Evolutionary conservation across 2,329 filamentous ascomycete species (phyloP).

Genomic region (Colletotrichum somersetense): DNA sequence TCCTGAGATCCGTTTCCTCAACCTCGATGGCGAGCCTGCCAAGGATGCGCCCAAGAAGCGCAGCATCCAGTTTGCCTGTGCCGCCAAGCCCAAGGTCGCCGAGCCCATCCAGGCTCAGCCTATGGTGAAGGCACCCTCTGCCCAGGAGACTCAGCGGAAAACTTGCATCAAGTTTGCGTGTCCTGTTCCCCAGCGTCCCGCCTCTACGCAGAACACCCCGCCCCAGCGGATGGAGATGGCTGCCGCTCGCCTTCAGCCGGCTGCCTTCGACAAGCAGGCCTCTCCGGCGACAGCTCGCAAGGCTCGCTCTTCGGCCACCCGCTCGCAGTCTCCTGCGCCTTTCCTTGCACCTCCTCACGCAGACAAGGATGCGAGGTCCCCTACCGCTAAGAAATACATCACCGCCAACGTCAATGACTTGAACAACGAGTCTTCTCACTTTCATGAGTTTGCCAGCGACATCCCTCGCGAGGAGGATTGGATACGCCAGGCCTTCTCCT

Average conservation of each 20-base stretch:
- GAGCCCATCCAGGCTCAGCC: slow-evolving; percentile 48
- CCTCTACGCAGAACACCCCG: slow-evolving; percentile 55
- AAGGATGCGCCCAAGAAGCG: slow-evolving; percentile 72
- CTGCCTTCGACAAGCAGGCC: slow-evolving; percentile 9
- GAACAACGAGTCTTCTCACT: slow-evolving; percentile 70
- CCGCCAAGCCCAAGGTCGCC: slow-evolving; percentile 62
- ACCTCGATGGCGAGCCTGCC: slow-evolving; percentile 50
- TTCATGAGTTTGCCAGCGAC: slow-evolving; percentile 93
- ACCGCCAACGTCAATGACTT: slow-evolving; percentile 64
- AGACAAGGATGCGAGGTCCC: slow-evolving; percentile 54
- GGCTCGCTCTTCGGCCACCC: slow-evolving; percentile 42
- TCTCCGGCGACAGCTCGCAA: slow-evolving; percentile 47
- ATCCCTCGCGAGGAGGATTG: slow-evolving; percentile 88
- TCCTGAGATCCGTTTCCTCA: slow-evolving; percentile 66
- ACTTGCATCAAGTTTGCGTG: slow-evolving; percentile 83
- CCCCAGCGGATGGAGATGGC: slow-evolving; percentile 46
- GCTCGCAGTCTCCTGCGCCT: slow-evolving; percentile 43
- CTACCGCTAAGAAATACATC: slow-evolving; percentile 61
- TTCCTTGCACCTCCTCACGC: slow-evolving; percentile 51
- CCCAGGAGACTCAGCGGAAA: slow-evolving; percentile 62
- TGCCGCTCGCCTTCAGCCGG: slow-evolving; percentile 25
- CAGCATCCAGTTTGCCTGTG: slow-evolving; percentile 93
- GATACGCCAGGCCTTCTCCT: slow-evolving; percentile 78
- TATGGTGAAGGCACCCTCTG: slow-evolving; percentile 50
- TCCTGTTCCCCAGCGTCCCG: slow-evolving; percentile 61